A percentile compares a stretch with the other conserved stretches of the same genome.
These are phyloP conservation scores for Aspergillus homomorphus DNA, from an alignment of 495 filamentous ascomycete species.

Conservation along the genomic window DNA sequence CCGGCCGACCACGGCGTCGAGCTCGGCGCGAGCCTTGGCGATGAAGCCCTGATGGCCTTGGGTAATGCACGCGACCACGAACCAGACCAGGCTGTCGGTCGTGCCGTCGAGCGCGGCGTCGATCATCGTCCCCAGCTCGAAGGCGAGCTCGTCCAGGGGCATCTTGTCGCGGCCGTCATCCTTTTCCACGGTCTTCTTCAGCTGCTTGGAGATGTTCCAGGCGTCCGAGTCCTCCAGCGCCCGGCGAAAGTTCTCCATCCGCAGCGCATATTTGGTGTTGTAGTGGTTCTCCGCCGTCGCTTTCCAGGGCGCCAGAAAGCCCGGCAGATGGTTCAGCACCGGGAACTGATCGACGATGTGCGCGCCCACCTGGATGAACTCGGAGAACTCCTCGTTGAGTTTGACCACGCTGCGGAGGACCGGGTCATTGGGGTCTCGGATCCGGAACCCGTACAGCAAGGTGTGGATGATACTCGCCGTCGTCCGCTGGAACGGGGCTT, in stretches of 20 bases:
- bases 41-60: not conserved
- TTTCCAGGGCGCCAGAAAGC: constrained; percentile 23
- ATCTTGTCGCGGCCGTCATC: not conserved
- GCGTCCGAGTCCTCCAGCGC: not conserved
- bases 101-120: not conserved
- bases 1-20: constrained; percentile 13
- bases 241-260: not conserved
- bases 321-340: constrained; percentile 19
- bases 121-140: not conserved
- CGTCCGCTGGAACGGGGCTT: constrained; percentile 13
- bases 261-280: not conserved
- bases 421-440: constrained; percentile 16
- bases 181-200: not conserved
- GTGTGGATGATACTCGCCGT: constrained; percentile 20
- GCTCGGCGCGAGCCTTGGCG: not conserved
- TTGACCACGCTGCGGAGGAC: constrained; percentile 12
- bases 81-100: not conserved
- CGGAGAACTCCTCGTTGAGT: constrained; percentile 20
- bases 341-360: constrained; percentile 23
- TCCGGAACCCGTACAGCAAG: constrained; percentile 20
- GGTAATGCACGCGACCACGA: not conserved
- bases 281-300: constrained; percentile 18
- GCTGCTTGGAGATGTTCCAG: not conserved
- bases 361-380: constrained; percentile 14
- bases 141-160: not conserved